phyloP scores from a whole-genome alignment of 495 filamentous ascomycete genomes.

The Thozetella sp. region DNA sequence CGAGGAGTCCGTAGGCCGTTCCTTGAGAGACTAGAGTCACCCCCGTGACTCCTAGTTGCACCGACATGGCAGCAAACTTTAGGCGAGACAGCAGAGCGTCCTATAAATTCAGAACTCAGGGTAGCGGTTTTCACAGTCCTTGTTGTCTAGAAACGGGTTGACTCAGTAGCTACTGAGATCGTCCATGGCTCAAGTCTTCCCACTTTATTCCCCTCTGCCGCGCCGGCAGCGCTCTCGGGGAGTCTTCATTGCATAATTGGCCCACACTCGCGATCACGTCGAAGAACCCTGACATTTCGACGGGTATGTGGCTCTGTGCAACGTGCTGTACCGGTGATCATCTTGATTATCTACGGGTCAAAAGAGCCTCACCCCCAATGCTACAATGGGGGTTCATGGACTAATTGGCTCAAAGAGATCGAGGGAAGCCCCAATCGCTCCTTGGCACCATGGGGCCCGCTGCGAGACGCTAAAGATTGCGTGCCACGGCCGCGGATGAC shows the following conservation, averaged over 20 bases:
- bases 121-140: too few species aligned
- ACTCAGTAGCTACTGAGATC: not conserved
- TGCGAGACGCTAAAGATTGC: too few species aligned
- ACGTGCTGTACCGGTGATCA: not conserved
- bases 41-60: slow-evolving; percentile 59
- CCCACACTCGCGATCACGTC: slow-evolving; percentile 22
- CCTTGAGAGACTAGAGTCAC: slow-evolving; percentile 45
- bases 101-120: not conserved
- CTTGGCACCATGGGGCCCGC: too few species aligned
- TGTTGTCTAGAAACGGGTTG: too few species aligned
- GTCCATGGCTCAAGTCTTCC: not conserved
- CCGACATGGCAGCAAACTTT: slow-evolving; percentile 50
- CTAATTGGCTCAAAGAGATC: too few species aligned
- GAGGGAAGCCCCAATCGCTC: too few species aligned
- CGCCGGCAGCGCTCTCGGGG: too few species aligned
- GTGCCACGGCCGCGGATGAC: too few species aligned
- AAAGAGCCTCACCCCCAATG: too few species aligned
- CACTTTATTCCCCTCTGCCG: slow-evolving; percentile 39
- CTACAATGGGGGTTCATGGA: too few species aligned
- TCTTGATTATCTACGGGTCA: too few species aligned
- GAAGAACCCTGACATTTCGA: not conserved
- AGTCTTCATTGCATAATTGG: slow-evolving; percentile 55
- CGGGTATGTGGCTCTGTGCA: not conserved
- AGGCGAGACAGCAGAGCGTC: slow-evolving; percentile 29
- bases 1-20: slow-evolving; percentile 73